These are phyloP conservation scores for Venturia carpophila DNA, from an alignment of 2,329 filamentous ascomycete genomes.

Conservation along the genomic window DNA sequence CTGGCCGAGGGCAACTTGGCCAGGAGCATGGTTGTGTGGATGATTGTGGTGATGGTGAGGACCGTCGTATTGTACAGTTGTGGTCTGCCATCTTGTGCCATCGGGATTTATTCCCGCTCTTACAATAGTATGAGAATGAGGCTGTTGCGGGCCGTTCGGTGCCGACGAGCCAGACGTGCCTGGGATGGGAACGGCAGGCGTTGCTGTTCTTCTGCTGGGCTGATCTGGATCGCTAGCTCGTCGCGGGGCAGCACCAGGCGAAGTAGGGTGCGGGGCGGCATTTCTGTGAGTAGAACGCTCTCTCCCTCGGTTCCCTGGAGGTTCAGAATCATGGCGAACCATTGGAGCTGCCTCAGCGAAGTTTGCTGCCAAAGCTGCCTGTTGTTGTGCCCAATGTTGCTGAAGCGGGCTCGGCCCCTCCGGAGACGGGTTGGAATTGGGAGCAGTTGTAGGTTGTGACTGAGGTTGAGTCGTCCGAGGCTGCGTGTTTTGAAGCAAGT, in stretches of 20 bases:
- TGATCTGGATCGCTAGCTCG: not conserved
- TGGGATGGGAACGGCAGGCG: not conserved
- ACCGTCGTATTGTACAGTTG: slow-evolving; percentile 2
- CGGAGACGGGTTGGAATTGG: not conserved
- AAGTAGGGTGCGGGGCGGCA: not conserved
- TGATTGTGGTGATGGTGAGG: slow-evolving; percentile 7
- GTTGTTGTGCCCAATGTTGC: slow-evolving; percentile 1
- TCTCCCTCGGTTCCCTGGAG: slow-evolving; percentile 5
- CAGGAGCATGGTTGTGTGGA: slow-evolving; percentile 11
- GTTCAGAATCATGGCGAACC: not conserved
- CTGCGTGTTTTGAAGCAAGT: slow-evolving; percentile 9
- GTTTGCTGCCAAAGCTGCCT: slow-evolving; percentile 9
- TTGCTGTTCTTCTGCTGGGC: not conserved
- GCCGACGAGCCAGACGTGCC: not conserved
- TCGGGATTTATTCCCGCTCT: slow-evolving; percentile 14
- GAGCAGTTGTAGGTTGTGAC: not conserved
- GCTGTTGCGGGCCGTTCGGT: slow-evolving; percentile 9
- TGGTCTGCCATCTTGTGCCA: slow-evolving; percentile 13
- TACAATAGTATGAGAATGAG: slow-evolving; percentile 5
- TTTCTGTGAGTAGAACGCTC: not conserved
- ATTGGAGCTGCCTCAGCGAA: not conserved
- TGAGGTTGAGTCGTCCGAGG: not conserved
- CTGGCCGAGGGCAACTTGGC: not conserved
- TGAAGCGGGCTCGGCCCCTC: not conserved
- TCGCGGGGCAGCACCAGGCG: slow-evolving; percentile 2